Evolutionary conservation across 257 asterid genomes (phyloP).

Genomic region (Ehretia macrophylla): DNA sequence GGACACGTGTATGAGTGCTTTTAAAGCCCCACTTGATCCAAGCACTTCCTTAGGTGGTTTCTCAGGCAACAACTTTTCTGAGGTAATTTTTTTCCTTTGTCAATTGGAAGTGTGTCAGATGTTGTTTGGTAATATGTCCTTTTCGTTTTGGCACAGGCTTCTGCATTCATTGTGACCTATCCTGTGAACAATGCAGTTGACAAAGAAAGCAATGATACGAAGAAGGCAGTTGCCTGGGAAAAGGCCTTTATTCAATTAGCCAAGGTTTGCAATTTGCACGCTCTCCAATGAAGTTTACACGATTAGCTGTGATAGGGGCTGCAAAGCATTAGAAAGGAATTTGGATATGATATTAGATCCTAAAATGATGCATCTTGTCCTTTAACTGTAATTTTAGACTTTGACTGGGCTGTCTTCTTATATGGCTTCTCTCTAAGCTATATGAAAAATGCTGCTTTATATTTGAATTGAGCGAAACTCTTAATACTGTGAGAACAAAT

Average conservation of each 20-base stretch:
- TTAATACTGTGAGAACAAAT: too few relatives aligned
- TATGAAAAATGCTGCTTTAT: too few relatives aligned
- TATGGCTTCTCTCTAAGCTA: too few relatives aligned
- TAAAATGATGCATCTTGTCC: too few relatives aligned
- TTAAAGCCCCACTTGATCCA: conserved; percentile 97
- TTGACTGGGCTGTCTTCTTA: too few relatives aligned
- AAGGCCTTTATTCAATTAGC: conserved; percentile 92
- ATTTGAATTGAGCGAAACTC: too few relatives aligned
- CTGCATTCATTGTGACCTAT: conserved; percentile 90
- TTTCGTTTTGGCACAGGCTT: conserved; percentile 59
- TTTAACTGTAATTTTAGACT: too few relatives aligned
- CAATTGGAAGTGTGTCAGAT: conserved; percentile 1
- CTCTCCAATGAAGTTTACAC: not conserved
- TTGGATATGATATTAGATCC: too few relatives aligned
- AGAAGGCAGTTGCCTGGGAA: conserved; percentile 93
- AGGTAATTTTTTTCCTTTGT: conserved; percentile 42
- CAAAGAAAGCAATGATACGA: conserved; percentile 67
- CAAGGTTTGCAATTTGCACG: conserved; percentile 45
- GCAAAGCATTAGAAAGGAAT: not conserved
- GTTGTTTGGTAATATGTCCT: conserved; percentile 8
- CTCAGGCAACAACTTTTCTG: conserved; percentile 77
- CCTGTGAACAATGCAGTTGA: conserved; percentile 92
- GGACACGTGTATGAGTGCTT: conserved; percentile 81
- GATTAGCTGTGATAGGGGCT: not conserved
- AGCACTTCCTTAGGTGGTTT: conserved; percentile 96